Evolutionary conservation across 352 stramenopile species (phyloP).

Genomic region (Globisporangium nagaii): DNA sequence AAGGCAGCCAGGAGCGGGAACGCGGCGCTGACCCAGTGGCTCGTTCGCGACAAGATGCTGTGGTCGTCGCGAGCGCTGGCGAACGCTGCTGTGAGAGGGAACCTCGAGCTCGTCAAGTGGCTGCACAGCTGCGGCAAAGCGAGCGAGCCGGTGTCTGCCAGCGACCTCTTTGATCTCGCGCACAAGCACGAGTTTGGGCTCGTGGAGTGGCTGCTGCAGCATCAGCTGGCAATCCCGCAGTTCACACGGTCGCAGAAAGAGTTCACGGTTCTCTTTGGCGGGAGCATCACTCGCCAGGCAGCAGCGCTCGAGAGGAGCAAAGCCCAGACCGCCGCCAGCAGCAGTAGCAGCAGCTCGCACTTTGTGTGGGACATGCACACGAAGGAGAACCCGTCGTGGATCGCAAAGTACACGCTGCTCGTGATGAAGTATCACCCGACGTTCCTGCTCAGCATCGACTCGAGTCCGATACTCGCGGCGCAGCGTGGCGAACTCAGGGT

Average conservation of each 20-base stretch:
- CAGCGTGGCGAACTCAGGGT: constrained; percentile 25
- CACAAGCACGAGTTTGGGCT: constrained; percentile 15
- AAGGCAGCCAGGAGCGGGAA: constrained; percentile 29
- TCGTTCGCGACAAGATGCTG: constrained; percentile 19
- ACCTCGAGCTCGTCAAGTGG: constrained; percentile 27
- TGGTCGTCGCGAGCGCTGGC: constrained; percentile 27
- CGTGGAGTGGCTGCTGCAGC: constrained; percentile 27
- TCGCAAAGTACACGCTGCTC: constrained; percentile 19
- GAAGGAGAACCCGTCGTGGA: constrained; percentile 23
- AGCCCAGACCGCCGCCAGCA: no score
- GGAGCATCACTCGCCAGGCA: constrained; percentile 4
- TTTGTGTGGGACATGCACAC: constrained; percentile 28
- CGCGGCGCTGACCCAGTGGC: constrained; percentile 17
- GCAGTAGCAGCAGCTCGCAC: constrained; percentile 6
- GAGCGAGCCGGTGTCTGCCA: constrained; percentile 16
- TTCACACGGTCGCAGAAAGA: constrained; percentile 7
- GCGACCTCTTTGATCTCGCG: constrained; percentile 20
- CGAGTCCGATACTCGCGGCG: constrained; percentile 25
- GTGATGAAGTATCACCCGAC: constrained; percentile 18
- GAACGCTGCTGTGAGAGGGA: constrained; percentile 19
- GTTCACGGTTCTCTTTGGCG: constrained; percentile 7
- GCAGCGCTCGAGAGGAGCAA: neutral
- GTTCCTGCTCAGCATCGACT: constrained; percentile 16
- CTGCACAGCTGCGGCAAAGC: constrained; percentile 12
- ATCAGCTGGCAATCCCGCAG: constrained; percentile 5